phyloP scores from a whole-genome alignment of 108 stramenopile species.

The Cylindrotheca fusiformis region DNA sequence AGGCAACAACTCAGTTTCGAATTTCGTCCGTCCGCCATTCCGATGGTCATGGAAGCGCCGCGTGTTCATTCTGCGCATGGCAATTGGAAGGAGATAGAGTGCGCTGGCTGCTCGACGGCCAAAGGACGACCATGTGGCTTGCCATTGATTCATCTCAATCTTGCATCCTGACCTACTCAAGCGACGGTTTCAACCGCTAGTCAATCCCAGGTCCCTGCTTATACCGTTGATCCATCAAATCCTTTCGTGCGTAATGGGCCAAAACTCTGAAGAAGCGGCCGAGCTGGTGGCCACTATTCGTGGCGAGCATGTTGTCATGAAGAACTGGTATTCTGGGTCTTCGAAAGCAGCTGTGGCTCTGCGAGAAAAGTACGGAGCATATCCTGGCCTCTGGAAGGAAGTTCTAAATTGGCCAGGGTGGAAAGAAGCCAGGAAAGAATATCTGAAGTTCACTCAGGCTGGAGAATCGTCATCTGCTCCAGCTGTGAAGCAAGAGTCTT shows the following conservation, averaged over 20 bases:
- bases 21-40: too few relatives aligned
- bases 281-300: conserved; percentile 81
- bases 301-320: conserved; percentile 78
- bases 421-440: conserved; percentile 72
- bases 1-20: too few relatives aligned
- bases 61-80: too few relatives aligned
- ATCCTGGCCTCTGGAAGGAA: conserved; percentile 83
- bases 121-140: too few relatives aligned
- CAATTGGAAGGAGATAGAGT: too few relatives aligned
- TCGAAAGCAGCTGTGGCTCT: conserved; percentile 28
- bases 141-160: too few relatives aligned
- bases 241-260: conserved; percentile 13
- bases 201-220: too few relatives aligned
- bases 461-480: neutral
- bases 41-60: too few relatives aligned
- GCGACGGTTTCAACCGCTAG: too few relatives aligned
- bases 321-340: conserved; percentile 67
- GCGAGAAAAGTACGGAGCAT: conserved; percentile 56
- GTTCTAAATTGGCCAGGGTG: conserved; percentile 83
- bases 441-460: conserved; percentile 35
- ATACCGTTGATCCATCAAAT: neutral
- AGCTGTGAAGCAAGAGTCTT: conserved; percentile 1
- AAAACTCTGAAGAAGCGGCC: conserved; percentile 68
- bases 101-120: too few relatives aligned
- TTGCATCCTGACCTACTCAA: too few relatives aligned